Evolutionary conservation across 164 flowering plant species (phyloP).

Genomic region (Stephania yunnanensis): DNA sequence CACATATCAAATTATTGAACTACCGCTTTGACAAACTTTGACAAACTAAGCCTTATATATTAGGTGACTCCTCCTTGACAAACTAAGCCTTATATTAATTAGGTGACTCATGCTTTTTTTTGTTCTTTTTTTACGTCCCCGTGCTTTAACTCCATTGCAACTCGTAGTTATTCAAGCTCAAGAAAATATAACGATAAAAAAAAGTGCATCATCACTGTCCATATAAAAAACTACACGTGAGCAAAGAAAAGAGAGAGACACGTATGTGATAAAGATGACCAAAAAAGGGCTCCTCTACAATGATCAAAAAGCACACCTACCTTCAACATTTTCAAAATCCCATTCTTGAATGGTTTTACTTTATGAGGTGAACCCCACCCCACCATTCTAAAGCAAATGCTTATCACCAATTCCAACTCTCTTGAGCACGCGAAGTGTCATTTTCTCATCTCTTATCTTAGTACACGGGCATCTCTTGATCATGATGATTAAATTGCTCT

Average conservation of each 20-base stretch:
- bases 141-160: not conserved
- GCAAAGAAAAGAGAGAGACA: not conserved
- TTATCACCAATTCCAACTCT: not conserved
- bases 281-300: not conserved
- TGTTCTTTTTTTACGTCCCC: too few relatives aligned
- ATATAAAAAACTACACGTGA: not conserved
- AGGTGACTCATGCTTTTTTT: not conserved
- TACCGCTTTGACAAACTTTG: too few relatives aligned
- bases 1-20: too few relatives aligned
- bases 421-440: not conserved
- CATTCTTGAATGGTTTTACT: not conserved
- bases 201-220: not conserved
- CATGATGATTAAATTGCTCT: too few relatives aligned
- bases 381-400: not conserved
- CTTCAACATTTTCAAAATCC: not conserved
- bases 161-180: not conserved
- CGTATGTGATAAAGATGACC: not conserved
- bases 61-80: too few relatives aligned
- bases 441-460: not conserved
- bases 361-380: not conserved
- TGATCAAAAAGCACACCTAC: not conserved
- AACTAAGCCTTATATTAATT: too few relatives aligned
- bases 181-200: not conserved
- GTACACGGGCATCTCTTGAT: not conserved
- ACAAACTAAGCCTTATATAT: too few relatives aligned